These are phyloP conservation scores for Austroboletus eburneus DNA, from an alignment of 768 basidiomycete genomes.

Conservation along the genomic window DNA sequence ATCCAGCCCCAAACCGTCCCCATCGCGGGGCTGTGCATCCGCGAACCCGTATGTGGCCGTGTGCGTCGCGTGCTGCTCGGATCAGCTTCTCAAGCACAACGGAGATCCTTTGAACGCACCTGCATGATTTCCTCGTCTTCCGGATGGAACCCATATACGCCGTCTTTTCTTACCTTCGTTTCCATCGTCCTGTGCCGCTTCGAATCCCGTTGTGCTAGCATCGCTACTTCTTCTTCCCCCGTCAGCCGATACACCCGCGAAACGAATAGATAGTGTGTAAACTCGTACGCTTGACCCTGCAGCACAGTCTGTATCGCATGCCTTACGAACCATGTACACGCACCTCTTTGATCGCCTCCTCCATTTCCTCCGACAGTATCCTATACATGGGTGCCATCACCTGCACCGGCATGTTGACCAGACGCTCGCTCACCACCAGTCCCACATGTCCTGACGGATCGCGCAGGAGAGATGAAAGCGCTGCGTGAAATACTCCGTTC, in stretches of 20 bases:
- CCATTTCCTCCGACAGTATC: constrained; percentile 83
- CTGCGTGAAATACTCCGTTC: constrained; percentile 46
- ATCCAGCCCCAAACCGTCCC: constrained; percentile 71
- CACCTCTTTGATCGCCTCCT: constrained; percentile 64
- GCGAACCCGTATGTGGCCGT: constrained; percentile 42
- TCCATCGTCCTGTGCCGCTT: constrained; percentile 35
- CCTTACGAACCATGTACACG: constrained; percentile 22
- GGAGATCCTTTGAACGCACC: constrained; percentile 34
- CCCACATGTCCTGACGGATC: constrained; percentile 53
- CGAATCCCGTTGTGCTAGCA: constrained; percentile 35
- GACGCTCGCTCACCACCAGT: constrained; percentile 79
- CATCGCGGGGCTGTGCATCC: constrained; percentile 49
- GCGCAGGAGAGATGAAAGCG: constrained; percentile 43
- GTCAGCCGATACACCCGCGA: constrained; percentile 77
- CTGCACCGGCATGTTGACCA: constrained; percentile 95
- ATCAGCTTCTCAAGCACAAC: not conserved
- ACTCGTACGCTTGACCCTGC: constrained; percentile 59
- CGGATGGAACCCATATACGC: constrained; percentile 74
- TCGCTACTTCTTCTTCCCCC: constrained; percentile 57
- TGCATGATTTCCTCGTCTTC: constrained; percentile 75
- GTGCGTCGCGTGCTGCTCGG: constrained; percentile 20
- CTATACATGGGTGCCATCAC: constrained; percentile 88
- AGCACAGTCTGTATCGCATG: no score
- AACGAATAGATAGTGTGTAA: constrained; percentile 71
- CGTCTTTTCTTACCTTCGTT: constrained; percentile 34